Base-by-base conservation (phyloP, 1,139 yeast genomes). In the Lodderomyces pseudojiufengensis region DNA sequence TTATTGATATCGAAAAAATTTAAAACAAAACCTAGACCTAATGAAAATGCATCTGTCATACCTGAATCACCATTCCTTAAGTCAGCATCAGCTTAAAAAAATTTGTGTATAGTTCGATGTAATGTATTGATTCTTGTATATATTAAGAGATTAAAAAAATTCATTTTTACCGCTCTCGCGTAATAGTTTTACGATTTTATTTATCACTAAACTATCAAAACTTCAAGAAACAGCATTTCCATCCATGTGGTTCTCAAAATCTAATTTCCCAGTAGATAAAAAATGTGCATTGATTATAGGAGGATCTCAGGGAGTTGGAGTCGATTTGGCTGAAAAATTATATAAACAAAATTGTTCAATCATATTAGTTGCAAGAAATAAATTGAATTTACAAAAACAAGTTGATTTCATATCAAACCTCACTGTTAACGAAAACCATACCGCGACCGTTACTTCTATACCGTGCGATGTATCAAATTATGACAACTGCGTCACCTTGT, bases 241-340 rank as follows among this genome's bases (percentile, higher is more conserved):
- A 18, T 7, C 20, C 29, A 53, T 52, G 63, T 58, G 59, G 61
- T 61, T 56, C 41, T 54, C 55, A 18, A 50, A 41, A 26, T 42
- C 51, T 3, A 48, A 64, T 23, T 62, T 68, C 41, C 47, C 55
- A 29, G 59, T 64, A 2, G 44, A 55, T 20, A 77, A 75, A 16
- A 80, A 81, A 57, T 55, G 76, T 1, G 90, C 85, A 2, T 71
- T 92, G n/a, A 72, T 94, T 13, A 76, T 95, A 0, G 99, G 99
- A 2, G 98, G 92, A 0, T 88, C 97, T 0, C 98, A 92, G 52
- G 99, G 99, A 0, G 65, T 92, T 1, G 98, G 99, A 0, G 80
- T 79, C 2, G 84, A 85, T 32, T 57, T 94, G 37, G 95, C 95
- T 0, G 63, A 65, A 27, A 68, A 76, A 42, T 61, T 83, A 32